Evolutionary conservation across 768 basidiomycete species (phyloP), one percentile per base, ranked within the genome.

Genomic region (Botryobasidium botryosum): DNA sequence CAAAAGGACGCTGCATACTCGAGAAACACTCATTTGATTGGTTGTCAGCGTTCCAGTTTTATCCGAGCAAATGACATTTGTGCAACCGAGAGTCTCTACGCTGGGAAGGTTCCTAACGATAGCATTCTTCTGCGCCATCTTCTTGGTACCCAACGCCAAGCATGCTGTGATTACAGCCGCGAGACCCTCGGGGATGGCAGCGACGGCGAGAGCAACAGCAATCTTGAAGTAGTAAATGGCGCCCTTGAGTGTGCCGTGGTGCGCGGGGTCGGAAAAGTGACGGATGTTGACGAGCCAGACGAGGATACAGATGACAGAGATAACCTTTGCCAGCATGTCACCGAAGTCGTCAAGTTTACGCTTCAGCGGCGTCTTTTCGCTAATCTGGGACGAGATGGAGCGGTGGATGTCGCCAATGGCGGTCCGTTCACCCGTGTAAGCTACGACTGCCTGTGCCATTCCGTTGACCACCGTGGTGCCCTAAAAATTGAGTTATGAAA

Each of bases 171-270:
- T 94, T 47, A 99, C 92, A 41, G 90, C 91, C 28, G 92, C 90
- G n/a, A 99, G 65, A 48, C 92, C 92, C 62, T 99, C 92, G 0
- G 94, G 92, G 57, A 97, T 99, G 32, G 92, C 92, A 47, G 92
- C 92, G 32, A 99, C 92, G n/a, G 94, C 92, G 36, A 99, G 68
- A 4, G 94, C 90, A 35, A 99, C 94, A 28, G 92, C 92, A 57
- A 99, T 96, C 66, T 99, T 99, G 72, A 99, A 86, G 64, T 99
- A 99, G 62, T 96, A 97, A 43, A 99, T 75, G 0, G 92, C 92
- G 33, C 92, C 92, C 59, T 88, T 88, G 55, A 96, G 67, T 37
- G 65, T 75, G 40, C 91, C 85, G 52, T 82, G 83, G 57, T 99
- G 92, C 21, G 83, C 73, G 3, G 92, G 88, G 57, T 99, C 92